phyloP scores from a whole-genome alignment of 2,329 filamentous ascomycete genomes.

The Clarireedia homoeocarpa region DNA sequence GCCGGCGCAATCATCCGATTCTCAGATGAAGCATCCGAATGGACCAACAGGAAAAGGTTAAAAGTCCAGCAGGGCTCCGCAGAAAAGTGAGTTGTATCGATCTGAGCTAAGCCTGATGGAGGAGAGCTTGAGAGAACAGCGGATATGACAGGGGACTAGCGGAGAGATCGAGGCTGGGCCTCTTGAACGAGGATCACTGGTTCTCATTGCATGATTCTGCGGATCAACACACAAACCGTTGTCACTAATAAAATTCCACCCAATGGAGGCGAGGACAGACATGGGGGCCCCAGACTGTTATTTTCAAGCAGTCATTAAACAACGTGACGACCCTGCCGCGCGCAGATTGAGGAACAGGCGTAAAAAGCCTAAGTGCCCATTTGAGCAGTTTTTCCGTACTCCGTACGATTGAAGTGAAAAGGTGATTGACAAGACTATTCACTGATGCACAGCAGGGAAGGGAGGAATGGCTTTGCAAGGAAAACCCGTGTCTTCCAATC shows the following conservation, averaged over 20 bases:
- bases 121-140: constrained; percentile 10
- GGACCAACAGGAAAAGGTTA: constrained; percentile 17
- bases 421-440: too few species aligned
- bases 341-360: background rate
- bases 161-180: constrained; percentile 27
- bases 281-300: constrained; percentile 3
- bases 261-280: constrained; percentile 4
- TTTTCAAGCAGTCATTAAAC: constrained; percentile 6
- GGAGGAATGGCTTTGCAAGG: background rate
- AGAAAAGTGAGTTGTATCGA: constrained; percentile 25
- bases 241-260: constrained; percentile 5
- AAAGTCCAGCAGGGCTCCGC: constrained; percentile 15
- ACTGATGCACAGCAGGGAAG: too few species aligned
- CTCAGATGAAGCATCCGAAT: constrained; percentile 24
- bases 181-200: constrained; percentile 21
- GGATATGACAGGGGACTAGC: constrained; percentile 19
- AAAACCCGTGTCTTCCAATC: background rate
- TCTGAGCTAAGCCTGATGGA: constrained; percentile 23
- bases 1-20: constrained; percentile 29
- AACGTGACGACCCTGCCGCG: constrained; percentile 9
- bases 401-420: too few species aligned
- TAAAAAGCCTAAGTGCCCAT: background rate
- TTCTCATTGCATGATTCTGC: constrained; percentile 16
- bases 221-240: constrained; percentile 10
- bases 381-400: background rate